Base-by-base conservation (phyloP, 768 basidiomycete genomes). In the Lactifluus echinatus region DNA sequence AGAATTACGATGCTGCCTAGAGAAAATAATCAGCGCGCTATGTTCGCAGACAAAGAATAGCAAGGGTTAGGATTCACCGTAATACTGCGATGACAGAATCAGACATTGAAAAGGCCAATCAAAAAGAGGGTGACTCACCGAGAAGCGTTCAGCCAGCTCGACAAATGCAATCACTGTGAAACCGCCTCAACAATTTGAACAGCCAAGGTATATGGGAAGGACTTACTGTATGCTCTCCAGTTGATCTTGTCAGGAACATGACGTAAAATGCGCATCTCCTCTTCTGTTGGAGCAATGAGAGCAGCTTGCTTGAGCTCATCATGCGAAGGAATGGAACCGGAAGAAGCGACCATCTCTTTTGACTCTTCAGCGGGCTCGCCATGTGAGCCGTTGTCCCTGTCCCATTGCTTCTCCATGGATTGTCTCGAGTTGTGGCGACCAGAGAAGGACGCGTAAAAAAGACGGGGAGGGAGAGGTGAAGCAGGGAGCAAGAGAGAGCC, bases 111-210 rank as follows among this genome's bases (percentile, higher is more conserved):
- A 15, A 26, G 10, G 23, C 14, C n/a, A 49, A 4, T 19, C 19
- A 28, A 15, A 21, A 29, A 36, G 19, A 2, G 5, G 14, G 31
- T 29, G 19, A 59, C 63, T 31, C 43, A 64, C 64, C 11, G 68
- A 69, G 60, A 69, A 69, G 26, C 68, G 68, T 53, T 67, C 68
- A 4, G 66, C 66, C 19, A 67, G 31, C 50, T 67, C 68, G 36
- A 67, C 58, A 42, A 69, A 60, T 7, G 68, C 68, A 28, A 69
- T 64, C 34, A 65, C 64, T 65, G 40, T n/a, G n/a, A 33, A 8
- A 34, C 15, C 4, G 28, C 26, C 8, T 51, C 37, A 57, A 46
- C n/a, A n/a, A n/a, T n/a, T n/a, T 11, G 33, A 45, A 21, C 24
- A 28, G 45, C 31, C n/a, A 2, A 28, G 19, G n/a, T 1, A 10